Evolutionary conservation across 495 filamentous ascomycete genomes (phyloP).

Genomic region (Articulospora tetracladia): DNA sequence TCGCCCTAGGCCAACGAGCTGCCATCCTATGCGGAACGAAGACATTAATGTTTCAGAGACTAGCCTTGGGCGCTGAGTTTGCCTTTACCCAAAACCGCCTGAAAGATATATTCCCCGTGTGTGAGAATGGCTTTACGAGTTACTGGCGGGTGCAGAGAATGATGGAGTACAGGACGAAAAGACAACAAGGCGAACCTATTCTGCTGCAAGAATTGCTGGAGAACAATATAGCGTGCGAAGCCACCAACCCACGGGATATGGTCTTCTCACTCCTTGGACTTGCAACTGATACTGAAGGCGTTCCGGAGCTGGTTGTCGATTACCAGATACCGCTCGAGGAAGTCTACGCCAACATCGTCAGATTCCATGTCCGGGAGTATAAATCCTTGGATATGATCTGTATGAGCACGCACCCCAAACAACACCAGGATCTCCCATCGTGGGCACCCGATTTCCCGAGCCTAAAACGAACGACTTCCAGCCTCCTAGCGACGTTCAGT

Average conservation of each 20-base stretch:
- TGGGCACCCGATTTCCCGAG: slow-evolving; percentile 11
- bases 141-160: background rate
- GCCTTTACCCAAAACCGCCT: background rate
- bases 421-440: background rate
- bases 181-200: slow-evolving; percentile 6
- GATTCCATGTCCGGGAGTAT: background rate
- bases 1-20: slow-evolving; percentile 7
- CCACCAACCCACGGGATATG: slow-evolving; percentile 21
- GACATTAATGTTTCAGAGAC: slow-evolving; percentile 5
- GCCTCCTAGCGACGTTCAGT: background rate
- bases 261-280: slow-evolving; percentile 18
- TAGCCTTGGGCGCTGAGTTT: background rate
- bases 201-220: slow-evolving; percentile 11
- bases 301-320: slow-evolving; percentile 4
- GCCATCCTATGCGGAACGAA: slow-evolving; percentile 11
- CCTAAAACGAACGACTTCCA: slow-evolving; percentile 3
- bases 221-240: slow-evolving; percentile 14
- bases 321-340: slow-evolving; percentile 4
- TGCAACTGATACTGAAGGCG: slow-evolving; percentile 1
- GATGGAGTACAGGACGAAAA: background rate
- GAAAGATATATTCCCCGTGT: background rate
- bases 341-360: background rate
- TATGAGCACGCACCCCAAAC: background rate
- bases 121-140: background rate
- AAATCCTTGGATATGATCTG: slow-evolving; percentile 12